phyloP scores from a whole-genome alignment of 1,284 basidiomycete genomes.

The Cryptococcus sp. region DNA sequence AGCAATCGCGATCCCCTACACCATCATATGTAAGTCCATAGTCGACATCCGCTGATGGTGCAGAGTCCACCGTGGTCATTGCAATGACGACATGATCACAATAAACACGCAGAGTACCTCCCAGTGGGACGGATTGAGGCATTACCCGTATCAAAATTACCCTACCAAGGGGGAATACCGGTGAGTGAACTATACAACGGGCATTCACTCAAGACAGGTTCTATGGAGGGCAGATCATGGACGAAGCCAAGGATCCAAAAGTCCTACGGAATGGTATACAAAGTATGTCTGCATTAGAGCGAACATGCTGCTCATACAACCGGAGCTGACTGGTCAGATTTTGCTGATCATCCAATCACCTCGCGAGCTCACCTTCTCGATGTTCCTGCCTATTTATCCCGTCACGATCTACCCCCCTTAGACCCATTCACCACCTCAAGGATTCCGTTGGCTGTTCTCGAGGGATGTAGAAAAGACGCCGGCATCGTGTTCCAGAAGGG shows the following conservation, averaged over 20 bases:
- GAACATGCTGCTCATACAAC: too few species aligned
- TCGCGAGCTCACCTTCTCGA: constrained; percentile 49
- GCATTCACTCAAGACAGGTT: constrained; percentile 12
- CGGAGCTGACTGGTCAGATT: constrained; percentile 23
- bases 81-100: constrained; percentile 36
- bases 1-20: constrained; percentile 9
- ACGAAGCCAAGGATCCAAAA: constrained; percentile 18
- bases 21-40: constrained; percentile 9
- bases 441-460: constrained; percentile 28
- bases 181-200: constrained; percentile 11
- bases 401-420: constrained; percentile 37
- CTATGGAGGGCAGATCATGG: constrained; percentile 15
- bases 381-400: constrained; percentile 33
- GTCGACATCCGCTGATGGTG: not conserved
- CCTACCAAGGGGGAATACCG: constrained; percentile 20
- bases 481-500: constrained; percentile 33
- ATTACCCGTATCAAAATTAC: constrained; percentile 36
- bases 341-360: constrained; percentile 44
- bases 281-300: constrained; percentile 6
- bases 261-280: constrained; percentile 18
- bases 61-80: constrained; percentile 8
- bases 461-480: constrained; percentile 23
- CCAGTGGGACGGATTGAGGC: constrained; percentile 48
- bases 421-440: constrained; percentile 33
- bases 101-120: constrained; percentile 48